Percentiles rank a stretch among this genome's conserved stretches.
Conservation (phyloP, 2,329 filamentous ascomycete genomes). For the Paecilomyces sp. region DNA sequence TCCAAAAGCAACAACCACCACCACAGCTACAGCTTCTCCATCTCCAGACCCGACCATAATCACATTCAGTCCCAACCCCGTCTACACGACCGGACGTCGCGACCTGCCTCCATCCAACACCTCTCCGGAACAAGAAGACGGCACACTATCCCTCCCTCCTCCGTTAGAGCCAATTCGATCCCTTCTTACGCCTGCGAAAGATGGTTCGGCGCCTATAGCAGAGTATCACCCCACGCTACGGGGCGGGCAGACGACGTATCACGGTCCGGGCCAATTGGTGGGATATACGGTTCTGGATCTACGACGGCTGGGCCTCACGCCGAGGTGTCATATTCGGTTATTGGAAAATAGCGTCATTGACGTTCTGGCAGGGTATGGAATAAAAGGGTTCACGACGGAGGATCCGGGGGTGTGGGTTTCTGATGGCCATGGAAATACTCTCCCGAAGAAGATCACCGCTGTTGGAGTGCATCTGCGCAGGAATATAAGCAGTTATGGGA, state of each 20-base stretch:
- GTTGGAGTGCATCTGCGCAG: slow-evolving; percentile 85
- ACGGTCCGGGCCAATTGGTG: slow-evolving; percentile 86
- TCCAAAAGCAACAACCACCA: slow-evolving; percentile 12
- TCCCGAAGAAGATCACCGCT: slow-evolving; percentile 67
- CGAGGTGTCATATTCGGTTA: slow-evolving; percentile 68
- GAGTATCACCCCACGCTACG: slow-evolving; percentile 66
- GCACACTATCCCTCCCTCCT: slow-evolving; percentile 29
- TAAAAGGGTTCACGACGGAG: slow-evolving; percentile 58
- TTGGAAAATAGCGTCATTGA: slow-evolving; percentile 71
- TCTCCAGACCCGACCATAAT: slow-evolving; percentile 64
- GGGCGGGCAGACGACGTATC: slow-evolving; percentile 89
- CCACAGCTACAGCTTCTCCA: slow-evolving; percentile 14
- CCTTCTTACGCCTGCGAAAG: slow-evolving; percentile 16
- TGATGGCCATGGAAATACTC: slow-evolving; percentile 8
- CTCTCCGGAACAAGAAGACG: slow-evolving; percentile 21
- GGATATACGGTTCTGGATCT: slow-evolving; percentile 91
- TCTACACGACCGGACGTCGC: slow-evolving; percentile 84
- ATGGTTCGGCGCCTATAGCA: slow-evolving; percentile 37
- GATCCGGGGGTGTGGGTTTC: slow-evolving; percentile 80
- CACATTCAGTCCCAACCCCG: slow-evolving; percentile 73
- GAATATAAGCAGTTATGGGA: slow-evolving; percentile 75
- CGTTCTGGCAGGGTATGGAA: slow-evolving; percentile 53
- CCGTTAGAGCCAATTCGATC: slow-evolving; percentile 30
- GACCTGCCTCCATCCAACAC: slow-evolving; percentile 48
- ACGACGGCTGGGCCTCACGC: slow-evolving; percentile 57